Conservation (phyloP, 2,329 filamentous ascomycete genomes). For the Pestalotiopsis sp. region DNA sequence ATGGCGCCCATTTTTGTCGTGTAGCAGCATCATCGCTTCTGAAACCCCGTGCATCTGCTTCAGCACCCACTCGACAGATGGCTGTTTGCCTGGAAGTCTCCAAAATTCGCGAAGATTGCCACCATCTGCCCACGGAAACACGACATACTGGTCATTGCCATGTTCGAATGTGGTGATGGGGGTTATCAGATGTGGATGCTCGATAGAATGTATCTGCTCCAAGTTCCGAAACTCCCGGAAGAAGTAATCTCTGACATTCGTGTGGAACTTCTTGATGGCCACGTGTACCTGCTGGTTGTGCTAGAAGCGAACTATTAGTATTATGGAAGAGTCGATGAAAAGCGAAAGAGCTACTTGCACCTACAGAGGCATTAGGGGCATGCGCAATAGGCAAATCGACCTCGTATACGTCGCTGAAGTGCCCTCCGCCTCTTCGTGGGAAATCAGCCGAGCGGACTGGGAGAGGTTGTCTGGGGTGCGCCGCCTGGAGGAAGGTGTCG, state of each 20-base stretch:
- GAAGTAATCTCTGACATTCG: neutral
- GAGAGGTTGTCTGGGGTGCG: neutral
- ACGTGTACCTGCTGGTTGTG: neutral
- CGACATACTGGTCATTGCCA: constrained; percentile 2
- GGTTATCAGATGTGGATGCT: constrained; percentile 15
- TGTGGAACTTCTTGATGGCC: constrained; percentile 2
- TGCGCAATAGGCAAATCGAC: neutral
- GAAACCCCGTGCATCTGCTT: constrained; percentile 4
- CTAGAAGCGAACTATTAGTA: neutral
- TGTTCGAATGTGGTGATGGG: constrained; percentile 15
- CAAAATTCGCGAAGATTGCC: constrained; percentile 18
- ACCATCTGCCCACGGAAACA: constrained; percentile 21
- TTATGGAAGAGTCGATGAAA: neutral
- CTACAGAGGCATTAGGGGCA: neutral
- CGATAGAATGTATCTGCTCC: neutral
- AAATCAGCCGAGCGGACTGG: neutral
- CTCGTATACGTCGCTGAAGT: constrained; percentile 2
- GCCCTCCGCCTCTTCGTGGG: neutral
- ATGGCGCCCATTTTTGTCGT: constrained; percentile 13
- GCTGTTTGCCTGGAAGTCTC: neutral
- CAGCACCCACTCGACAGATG: constrained; percentile 16
- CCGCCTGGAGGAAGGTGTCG: neutral
- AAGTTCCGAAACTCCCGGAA: neutral
- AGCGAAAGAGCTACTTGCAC: neutral
- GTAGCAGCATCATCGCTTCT: constrained; percentile 12